A percentile compares a stretch with the other conserved stretches of the same genome.
These are phyloP conservation scores for Rhodotorula taiwanensis DNA, from an alignment of 768 basidiomycete species.

Conservation along the genomic window DNA sequence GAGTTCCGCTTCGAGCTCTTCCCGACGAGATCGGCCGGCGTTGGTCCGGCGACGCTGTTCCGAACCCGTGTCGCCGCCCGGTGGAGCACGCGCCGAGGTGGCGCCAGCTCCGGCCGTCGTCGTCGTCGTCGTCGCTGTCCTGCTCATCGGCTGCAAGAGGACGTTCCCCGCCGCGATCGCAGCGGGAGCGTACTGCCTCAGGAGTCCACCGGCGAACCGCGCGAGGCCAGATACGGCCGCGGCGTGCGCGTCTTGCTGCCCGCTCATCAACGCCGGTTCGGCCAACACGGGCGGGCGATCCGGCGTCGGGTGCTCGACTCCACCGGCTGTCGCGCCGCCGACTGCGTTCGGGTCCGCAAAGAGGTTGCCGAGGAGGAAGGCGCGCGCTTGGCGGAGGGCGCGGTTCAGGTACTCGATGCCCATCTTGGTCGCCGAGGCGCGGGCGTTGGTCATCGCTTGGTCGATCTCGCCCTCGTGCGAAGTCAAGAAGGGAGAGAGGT, in stretches of 20 bases:
- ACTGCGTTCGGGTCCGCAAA: not conserved
- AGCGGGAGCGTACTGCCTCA: constrained; percentile 25
- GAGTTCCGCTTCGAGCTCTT: not conserved
- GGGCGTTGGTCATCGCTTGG: constrained; percentile 42
- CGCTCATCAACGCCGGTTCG: not conserved
- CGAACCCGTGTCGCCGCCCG: too few species aligned
- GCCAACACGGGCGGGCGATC: constrained; percentile 5
- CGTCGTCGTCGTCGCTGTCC: not conserved
- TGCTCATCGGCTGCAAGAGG: constrained; percentile 13
- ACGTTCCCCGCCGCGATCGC: constrained; percentile 25
- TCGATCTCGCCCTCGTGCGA: constrained; percentile 49
- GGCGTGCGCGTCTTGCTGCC: not conserved
- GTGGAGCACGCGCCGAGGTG: not conserved
- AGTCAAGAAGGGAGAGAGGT: constrained; percentile 47
- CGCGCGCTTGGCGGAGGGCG: not conserved
- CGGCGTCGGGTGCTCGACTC: not conserved
- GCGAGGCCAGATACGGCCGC: not conserved
- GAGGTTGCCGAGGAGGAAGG: constrained; percentile 2
- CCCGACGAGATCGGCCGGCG: not conserved
- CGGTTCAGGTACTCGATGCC: constrained; percentile 32
- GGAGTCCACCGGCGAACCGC: not conserved
- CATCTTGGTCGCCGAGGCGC: not conserved
- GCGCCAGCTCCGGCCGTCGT: not conserved
- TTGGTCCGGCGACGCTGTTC: not conserved
- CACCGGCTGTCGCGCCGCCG: not conserved